Conservation (phyloP, 2,329 filamentous ascomycete genomes). For the Penicillium hordei region DNA sequence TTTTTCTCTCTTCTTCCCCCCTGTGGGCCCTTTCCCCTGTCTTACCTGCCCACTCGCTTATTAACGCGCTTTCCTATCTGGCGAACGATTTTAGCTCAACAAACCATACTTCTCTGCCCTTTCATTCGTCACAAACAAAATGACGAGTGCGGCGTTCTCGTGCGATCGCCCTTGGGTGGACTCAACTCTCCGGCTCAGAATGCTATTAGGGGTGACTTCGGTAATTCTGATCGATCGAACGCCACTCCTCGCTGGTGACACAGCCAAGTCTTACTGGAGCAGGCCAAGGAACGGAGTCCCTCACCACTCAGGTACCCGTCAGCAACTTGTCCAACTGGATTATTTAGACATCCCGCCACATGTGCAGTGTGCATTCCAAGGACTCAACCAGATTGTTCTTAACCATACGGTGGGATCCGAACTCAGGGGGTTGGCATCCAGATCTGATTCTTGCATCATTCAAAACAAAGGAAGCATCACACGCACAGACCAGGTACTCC, state of each 20-base stretch:
- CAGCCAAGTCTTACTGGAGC: not conserved
- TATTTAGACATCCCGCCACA: not conserved
- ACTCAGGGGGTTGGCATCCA: not conserved
- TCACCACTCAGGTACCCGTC: not conserved
- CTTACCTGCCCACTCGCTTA: not conserved
- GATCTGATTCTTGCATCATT: not conserved
- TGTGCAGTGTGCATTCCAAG: not conserved
- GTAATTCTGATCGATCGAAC: constrained; percentile 9
- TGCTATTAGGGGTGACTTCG: not conserved
- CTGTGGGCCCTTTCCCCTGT: constrained; percentile 8
- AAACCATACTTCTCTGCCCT: not conserved
- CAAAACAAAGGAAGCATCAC: not conserved
- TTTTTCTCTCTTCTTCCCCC: not conserved
- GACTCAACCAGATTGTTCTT: not conserved
- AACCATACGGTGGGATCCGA: not conserved
- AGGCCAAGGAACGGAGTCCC: not conserved
- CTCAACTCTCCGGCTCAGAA: not conserved
- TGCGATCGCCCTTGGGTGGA: not conserved
- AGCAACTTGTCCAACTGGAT: not conserved
- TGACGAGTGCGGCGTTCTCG: not conserved
- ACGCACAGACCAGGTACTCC: not conserved
- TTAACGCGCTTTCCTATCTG: not conserved
- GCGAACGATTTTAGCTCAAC: not conserved
- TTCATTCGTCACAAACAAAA: not conserved
- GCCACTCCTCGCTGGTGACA: constrained; percentile 4